phyloP scores from a whole-genome alignment of 2,329 filamentous ascomycete genomes.

The Aspergillus spinulosporus region DNA sequence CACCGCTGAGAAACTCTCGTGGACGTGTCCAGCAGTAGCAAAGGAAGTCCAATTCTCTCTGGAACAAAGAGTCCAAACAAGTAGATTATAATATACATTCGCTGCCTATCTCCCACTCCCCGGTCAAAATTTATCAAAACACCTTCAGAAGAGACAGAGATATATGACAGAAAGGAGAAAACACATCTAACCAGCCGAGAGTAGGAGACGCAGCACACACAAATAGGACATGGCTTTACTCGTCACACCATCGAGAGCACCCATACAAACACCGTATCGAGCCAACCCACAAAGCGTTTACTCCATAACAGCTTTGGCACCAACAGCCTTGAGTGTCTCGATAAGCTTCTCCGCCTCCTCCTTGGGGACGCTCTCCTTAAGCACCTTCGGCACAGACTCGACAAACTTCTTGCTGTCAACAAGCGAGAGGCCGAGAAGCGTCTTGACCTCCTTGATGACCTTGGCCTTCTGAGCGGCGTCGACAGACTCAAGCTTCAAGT shows the following conservation, averaged over 20 bases:
- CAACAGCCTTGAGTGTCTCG: slow-evolving; percentile 87
- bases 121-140: slow-evolving; percentile 22
- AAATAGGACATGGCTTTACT: slow-evolving; percentile 10
- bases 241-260: slow-evolving; percentile 5
- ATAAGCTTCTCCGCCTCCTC: slow-evolving; percentile 99
- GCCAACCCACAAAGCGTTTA: slow-evolving; percentile 49
- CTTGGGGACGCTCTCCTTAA: slow-evolving; percentile 99
- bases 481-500: slow-evolving; percentile 87
- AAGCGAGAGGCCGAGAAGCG: slow-evolving; percentile 86
- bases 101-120: slow-evolving; percentile 31
- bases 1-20: too few relatives aligned
- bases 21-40: neutral
- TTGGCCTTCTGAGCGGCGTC: slow-evolving; percentile 91
- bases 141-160: slow-evolving; percentile 20
- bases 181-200: slow-evolving; percentile 18
- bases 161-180: slow-evolving; percentile 27
- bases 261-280: neutral
- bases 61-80: slow-evolving; percentile 25
- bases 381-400: slow-evolving; percentile 93
- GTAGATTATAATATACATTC: slow-evolving; percentile 42
- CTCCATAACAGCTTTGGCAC: slow-evolving; percentile 87
- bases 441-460: slow-evolving; percentile 99
- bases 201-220: slow-evolving; percentile 20
- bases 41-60: slow-evolving; percentile 8
- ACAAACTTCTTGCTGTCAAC: slow-evolving; percentile 99